Evolutionary conservation across 1,139 yeast species (phyloP), one percentile per base, ranked within the genome.

Genomic region (Groenewaldozyma sp.): DNA sequence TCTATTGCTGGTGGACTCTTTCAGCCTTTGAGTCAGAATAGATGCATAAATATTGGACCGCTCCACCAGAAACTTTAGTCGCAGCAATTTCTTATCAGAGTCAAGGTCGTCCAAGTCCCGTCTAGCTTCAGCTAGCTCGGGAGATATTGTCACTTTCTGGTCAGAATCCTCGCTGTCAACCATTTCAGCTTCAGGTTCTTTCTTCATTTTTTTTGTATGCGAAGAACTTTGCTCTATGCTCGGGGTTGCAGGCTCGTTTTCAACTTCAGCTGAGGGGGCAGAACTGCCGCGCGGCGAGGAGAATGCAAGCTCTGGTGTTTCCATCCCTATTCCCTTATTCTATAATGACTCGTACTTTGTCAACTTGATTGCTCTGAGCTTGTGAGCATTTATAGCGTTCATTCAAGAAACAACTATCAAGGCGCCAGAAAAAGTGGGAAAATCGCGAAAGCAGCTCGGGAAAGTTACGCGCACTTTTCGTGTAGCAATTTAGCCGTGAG

Each of bases 11-110:
- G 19, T 43, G 44, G 32, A 28, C 17, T 31, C 38, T 13, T 44
- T 47, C 39, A 87, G 68, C 22, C 87, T 79, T 41, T 84, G 88
- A 2, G 93, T 78, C 41, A 88, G 79, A 49, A 87, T 84, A 45
- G 78, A 73, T 1, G 95, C 82, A 59, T 83, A 88, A 2, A 86
- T 72, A 55, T 84, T 87, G 16, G 95, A 82, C 55, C 82, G 80
- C 53, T 82, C 81, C 17, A 88, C 86, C 50, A 88, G 67, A 36
- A 74, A 78, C 49, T 82, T 73, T 38, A 88, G 64, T 43, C 84
- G 68, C 41, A 73, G 71, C 35, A 84, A 62, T 53, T 83, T 82
- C 20, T 58, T 55, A 36, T 60, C 64, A 19, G 52, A 44, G 32
- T 51, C 53, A 40, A 50, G 36, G 24, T 40, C 44, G 17, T 32